Conservation (phyloP, 257 asterid species). For the Solanum lycopersicoides region DNA sequence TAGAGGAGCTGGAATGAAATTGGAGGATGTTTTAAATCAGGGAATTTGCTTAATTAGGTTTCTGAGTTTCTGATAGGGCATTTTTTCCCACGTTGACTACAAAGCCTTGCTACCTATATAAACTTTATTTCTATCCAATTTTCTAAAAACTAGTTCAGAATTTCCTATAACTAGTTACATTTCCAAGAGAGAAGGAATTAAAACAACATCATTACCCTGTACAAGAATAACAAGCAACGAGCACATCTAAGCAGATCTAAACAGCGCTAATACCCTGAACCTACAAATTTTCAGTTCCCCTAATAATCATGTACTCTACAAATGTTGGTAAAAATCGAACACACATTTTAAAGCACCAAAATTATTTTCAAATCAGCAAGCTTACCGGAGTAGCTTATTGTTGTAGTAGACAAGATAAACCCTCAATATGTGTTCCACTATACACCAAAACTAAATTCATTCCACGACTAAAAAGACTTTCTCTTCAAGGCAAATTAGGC, state of each 20-base stretch:
- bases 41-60: neutral
- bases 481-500: neutral
- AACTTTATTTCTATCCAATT: neutral
- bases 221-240: neutral
- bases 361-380: neutral
- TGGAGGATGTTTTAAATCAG: neutral
- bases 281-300: neutral
- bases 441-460: neutral
- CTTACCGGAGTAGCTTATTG: neutral
- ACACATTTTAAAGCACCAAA: neutral
- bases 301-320: neutral
- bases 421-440: neutral
- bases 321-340: neutral
- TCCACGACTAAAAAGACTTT: neutral
- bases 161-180: neutral
- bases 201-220: neutral
- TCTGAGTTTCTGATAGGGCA: neutral
- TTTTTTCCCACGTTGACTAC: neutral
- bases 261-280: neutral
- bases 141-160: neutral
- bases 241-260: neutral
- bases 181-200: neutral
- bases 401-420: neutral
- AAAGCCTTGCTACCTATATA: neutral
- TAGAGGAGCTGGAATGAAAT: neutral